Base-by-base conservation (phyloP, 2,329 filamentous ascomycete species). In the Raffaelea arxii region DNA sequence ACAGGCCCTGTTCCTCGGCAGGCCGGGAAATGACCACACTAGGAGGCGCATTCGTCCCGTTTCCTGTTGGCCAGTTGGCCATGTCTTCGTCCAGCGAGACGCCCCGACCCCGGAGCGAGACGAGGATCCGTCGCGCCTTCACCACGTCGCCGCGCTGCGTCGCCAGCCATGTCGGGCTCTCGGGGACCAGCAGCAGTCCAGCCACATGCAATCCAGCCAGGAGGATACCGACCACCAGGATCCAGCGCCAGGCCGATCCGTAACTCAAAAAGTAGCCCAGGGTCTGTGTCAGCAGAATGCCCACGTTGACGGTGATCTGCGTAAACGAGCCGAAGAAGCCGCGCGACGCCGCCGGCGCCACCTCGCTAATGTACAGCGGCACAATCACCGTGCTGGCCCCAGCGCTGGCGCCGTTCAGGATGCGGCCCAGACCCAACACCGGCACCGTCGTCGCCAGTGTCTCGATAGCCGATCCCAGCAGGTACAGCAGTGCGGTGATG, bases 341-440 rank as follows among this genome's bases (percentile, higher is more conserved):
- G 46, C 82, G 78, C 53, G 83, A 77, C 16, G 72, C 68, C 0
- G 79, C 79, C 4, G 91, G 92, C 0, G 90, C 83, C 23, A 96
- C 77, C 64, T 98, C 92, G 40, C 88, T 90, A 55, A 98, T 88
- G 69, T 94, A 98, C 19, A 98, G 78, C 1, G 92, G 92, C 3
- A 94, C 89, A 30, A 96, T 86, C 19, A 98, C 92, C 3, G 92
- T 91, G 2, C 89, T 80, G 3, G 89, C 87, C 21, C 92, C 92
- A 6, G 89, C 89, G 6, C 86, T 90, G 2, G 94, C 61, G 11
- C 92, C 92, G 9, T 86, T 83, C 14, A 97, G 60, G 21, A 95
- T 69, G 21, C 92, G 77, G 5, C 91, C 92, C 16, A 86, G 51
- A 0, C 78, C 76, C 64, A 98, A 71, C 25, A 84, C 60, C 3